Base-by-base conservation (phyloP, 805 yeast genomes). In the Brettanomyces anomalus region DNA sequence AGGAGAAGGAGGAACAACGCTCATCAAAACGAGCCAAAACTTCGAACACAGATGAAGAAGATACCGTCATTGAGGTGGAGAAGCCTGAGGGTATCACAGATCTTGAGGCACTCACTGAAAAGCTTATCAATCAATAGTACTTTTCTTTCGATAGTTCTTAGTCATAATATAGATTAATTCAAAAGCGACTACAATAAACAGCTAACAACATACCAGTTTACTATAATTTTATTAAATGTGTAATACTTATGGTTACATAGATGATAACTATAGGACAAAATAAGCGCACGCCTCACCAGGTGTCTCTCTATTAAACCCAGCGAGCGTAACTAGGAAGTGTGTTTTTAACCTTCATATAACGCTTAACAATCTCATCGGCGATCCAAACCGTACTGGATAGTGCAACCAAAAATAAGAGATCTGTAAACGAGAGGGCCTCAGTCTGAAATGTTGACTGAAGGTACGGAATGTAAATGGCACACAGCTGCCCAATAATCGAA, bases 391-490 rank as follows among this genome's bases (percentile, higher is more conserved):
- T 68, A 58, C 95, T 84, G 37, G 95, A 75, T 30, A 89, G 65
- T 14, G 65, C 46, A 3, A 76, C 47, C 54, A 90, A 71, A 51
- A 79, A 78, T 14, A 77, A 33, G 53, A 90, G 62, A 60, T 93
- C 99, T 14, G 71, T 64, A 6, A 88, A 57, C 39, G 75, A 68
- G 45, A 93, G 70, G 0, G 96, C 87, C 64, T 93, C 99, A 3
- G 99, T 93, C 60, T 93, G 96, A 74, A 93, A 93, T 44, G 93
- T 77, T 6, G 77, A 60, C 65, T 93, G 98, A 72, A 93, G 85
- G 55, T 89, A 88, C 46, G 97, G 96, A 36, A 90, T 74, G 60
- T 93, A 93, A 43, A 93, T 81, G 14, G 96, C 98, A 60, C 94
- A 84, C 48, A 93, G 61, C 65, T 93, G 97, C 11, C 98, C 98